phyloP scores from a whole-genome alignment of 163 green algal genomes.

The Prototheca cutis region DNA sequence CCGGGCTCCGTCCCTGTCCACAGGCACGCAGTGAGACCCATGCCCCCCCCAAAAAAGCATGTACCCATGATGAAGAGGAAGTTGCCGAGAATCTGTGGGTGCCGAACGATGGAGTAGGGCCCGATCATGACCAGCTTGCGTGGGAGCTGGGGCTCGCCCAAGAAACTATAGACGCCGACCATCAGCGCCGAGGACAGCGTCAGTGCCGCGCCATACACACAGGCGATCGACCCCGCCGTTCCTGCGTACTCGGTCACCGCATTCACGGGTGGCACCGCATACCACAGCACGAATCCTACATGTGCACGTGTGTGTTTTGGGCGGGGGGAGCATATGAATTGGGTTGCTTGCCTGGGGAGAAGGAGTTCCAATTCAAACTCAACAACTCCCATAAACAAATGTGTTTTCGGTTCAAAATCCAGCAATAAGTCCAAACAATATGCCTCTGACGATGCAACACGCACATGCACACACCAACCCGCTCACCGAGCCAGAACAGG shows the following conservation, averaged over 20 bases:
- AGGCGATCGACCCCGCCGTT: conserved; percentile 14
- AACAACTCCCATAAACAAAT: too few species aligned
- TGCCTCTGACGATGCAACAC: too few species aligned
- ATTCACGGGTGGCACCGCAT: conserved; percentile 11
- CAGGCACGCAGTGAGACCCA: too few species aligned
- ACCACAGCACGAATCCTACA: conserved; percentile 27
- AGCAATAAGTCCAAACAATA: too few species aligned
- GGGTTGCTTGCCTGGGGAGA: not conserved
- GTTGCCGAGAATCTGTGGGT: conserved; percentile 31
- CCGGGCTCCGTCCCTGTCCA: too few species aligned
- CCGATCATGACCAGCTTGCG: conserved; percentile 16
- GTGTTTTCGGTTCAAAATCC: too few species aligned
- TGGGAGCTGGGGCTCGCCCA: conserved; percentile 20
- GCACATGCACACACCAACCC: too few species aligned
- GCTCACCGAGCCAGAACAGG: conserved; percentile 26
- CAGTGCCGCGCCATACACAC: conserved; percentile 17
- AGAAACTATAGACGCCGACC: conserved; percentile 20
- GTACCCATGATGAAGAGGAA: conserved; percentile 23
- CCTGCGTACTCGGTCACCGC: conserved; percentile 12
- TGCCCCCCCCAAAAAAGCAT: not conserved
- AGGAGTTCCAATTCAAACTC: not conserved
- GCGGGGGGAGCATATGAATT: not conserved
- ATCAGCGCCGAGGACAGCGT: conserved; percentile 11
- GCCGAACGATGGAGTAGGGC: conserved; percentile 23
- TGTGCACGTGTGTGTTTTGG: too few species aligned